These are phyloP conservation scores for Paraurostyla sp. DNA, from an alignment of 73 alveolate genomes.

Conservation along the genomic window DNA sequence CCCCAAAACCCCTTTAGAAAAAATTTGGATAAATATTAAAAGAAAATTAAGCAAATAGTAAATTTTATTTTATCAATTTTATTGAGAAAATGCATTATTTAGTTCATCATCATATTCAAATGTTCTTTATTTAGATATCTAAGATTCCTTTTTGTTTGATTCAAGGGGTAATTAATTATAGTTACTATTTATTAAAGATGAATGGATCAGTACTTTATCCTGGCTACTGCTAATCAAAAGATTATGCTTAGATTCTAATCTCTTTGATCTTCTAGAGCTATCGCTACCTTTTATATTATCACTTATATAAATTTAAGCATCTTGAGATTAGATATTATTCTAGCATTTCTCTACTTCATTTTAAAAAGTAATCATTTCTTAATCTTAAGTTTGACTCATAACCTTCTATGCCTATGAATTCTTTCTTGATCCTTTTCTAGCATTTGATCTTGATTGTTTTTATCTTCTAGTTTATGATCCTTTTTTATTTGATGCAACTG, in stretches of 20 bases:
- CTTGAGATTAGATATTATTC: neutral
- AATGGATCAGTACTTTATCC: neutral
- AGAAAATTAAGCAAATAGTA: no score
- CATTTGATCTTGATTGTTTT: neutral
- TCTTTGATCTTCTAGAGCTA: neutral
- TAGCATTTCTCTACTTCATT: neutral
- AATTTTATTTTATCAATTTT: no score
- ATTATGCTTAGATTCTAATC: neutral
- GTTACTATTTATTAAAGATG: neutral
- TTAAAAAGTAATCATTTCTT: no score
- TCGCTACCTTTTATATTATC: neutral
- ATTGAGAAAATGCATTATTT: neutral
- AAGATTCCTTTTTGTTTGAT: neutral
- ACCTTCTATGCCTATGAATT: no score
- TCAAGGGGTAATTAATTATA: neutral
- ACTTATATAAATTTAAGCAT: neutral
- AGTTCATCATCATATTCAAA: conserved; percentile 19
- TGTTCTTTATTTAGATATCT: neutral
- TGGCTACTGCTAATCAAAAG: neutral
- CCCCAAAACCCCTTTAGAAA: no score
- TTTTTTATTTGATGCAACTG: neutral
- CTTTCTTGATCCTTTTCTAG: no score
- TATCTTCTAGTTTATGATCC: neutral
- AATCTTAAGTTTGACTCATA: no score
- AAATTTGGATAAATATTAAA: no score